These are phyloP conservation scores for Elasticomyces elasticus DNA, from an alignment of 495 filamentous ascomycete species.

Conservation along the genomic window DNA sequence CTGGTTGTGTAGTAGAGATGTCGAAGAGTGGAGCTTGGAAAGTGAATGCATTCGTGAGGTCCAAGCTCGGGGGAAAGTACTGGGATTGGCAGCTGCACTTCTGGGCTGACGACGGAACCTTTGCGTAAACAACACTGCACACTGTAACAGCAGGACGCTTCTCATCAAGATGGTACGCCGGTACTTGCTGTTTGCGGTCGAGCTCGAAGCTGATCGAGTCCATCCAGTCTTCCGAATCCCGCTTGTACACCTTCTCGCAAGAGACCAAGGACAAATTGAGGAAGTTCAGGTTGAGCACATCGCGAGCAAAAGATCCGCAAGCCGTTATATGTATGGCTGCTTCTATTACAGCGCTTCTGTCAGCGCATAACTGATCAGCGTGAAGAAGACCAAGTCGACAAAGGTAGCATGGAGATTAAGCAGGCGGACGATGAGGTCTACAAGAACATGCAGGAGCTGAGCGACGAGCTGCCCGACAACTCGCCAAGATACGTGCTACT, in stretches of 20 bases:
- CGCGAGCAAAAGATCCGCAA: conserved; percentile 75
- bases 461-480: conserved; percentile 86
- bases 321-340: conserved; percentile 75
- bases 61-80: too few species aligned
- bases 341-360: not conserved
- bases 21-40: too few species aligned
- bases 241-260: conserved; percentile 82
- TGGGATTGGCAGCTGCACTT: too few species aligned
- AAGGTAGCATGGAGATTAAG: conserved; percentile 74
- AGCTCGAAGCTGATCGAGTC: not conserved
- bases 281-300: conserved; percentile 87
- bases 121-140: not conserved
- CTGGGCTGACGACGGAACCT: not conserved
- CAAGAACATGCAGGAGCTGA: conserved; percentile 64
- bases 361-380: conserved; percentile 18
- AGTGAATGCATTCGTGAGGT: too few species aligned
- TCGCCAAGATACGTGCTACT: conserved; percentile 80
- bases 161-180: not conserved
- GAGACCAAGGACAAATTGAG: conserved; percentile 73
- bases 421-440: conserved; percentile 68
- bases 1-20: too few species aligned
- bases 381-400: conserved; percentile 69
- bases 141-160: not conserved
- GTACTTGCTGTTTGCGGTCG: not conserved
- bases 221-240: conserved; percentile 62